phyloP scores from a whole-genome alignment of 495 filamentous ascomycete species.

The Penicillium ucsense region DNA sequence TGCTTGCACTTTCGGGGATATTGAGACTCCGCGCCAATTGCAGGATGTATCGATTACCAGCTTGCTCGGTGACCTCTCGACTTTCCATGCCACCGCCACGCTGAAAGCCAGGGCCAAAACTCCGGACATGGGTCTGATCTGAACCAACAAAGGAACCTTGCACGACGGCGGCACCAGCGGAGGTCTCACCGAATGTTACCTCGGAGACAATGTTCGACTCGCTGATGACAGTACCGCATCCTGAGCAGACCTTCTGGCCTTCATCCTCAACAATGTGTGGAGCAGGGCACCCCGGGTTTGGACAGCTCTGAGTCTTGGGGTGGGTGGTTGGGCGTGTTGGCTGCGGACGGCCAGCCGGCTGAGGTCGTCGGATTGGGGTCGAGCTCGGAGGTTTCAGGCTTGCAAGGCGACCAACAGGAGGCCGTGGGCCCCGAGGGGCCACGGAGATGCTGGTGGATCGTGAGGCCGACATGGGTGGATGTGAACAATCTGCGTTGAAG shows the following conservation, averaged over 20 bases:
- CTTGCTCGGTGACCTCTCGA: constrained; percentile 61
- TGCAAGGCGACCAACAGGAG: constrained; percentile 32
- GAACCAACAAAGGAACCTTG: constrained; percentile 82
- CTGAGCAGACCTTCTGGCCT: constrained; percentile 56
- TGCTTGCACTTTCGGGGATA: constrained; percentile 49
- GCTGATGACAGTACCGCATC: constrained; percentile 72
- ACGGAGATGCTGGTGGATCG: constrained; percentile 20
- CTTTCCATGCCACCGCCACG: constrained; percentile 50
- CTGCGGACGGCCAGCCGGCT: constrained; percentile 24
- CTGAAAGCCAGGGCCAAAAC: constrained; percentile 46
- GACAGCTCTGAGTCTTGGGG: constrained; percentile 34
- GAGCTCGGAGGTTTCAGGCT: constrained; percentile 27
- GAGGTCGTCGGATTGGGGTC: constrained; percentile 31
- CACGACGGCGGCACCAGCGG: constrained; percentile 77
- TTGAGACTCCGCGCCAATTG: constrained; percentile 40
- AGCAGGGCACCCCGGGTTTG: constrained; percentile 39
- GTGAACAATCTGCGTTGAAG: background rate
- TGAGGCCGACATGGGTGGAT: constrained; percentile 19
- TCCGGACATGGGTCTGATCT: constrained; percentile 60
- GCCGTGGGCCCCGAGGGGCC: constrained; percentile 22
- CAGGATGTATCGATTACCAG: constrained; percentile 45
- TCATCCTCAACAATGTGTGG: constrained; percentile 45
- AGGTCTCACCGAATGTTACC: constrained; percentile 76
- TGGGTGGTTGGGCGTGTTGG: constrained; percentile 28
- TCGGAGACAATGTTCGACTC: constrained; percentile 85